phyloP scores from a whole-genome alignment of 192 early-diverging fungal genomes.

The Endogone sp. region DNA sequence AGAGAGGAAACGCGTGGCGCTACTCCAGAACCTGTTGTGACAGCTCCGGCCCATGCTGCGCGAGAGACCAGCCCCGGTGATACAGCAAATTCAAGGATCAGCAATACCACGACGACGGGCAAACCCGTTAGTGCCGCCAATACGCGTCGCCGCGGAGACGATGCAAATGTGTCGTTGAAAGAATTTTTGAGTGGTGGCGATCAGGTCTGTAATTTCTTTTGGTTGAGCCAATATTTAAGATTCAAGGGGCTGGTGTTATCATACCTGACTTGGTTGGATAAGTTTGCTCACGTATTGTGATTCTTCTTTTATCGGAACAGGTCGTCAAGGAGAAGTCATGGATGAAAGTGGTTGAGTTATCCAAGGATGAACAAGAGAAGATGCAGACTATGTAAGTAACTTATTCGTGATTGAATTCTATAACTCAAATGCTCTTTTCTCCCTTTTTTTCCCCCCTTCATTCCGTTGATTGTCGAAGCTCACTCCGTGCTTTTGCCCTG shows the following conservation, averaged over 20 bases:
- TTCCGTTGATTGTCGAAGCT: background rate
- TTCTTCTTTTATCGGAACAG: slow-evolving; percentile 8
- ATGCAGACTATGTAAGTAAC: slow-evolving; percentile 15
- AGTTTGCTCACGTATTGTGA: no score
- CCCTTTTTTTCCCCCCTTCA: background rate
- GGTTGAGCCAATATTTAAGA: no score
- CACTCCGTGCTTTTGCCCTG: background rate
- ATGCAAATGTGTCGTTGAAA: slow-evolving; percentile 30
- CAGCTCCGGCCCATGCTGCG: no score
- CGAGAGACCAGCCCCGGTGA: slow-evolving; percentile 18
- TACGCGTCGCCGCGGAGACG: background rate
- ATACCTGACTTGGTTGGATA: no score
- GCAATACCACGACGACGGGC: slow-evolving; percentile 6
- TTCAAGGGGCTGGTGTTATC: no score
- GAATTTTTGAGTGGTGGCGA: slow-evolving; percentile 28
- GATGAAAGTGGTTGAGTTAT: slow-evolving; percentile 59
- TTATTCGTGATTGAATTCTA: background rate
- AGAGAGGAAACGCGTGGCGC: no score
- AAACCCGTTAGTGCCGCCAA: slow-evolving; percentile 8
- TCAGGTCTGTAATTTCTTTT: slow-evolving; percentile 11
- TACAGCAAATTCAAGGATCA: slow-evolving; percentile 25
- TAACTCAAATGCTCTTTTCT: background rate
- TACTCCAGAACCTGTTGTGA: no score
- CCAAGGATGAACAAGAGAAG: slow-evolving; percentile 54
- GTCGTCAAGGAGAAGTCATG: slow-evolving; percentile 43